Evolutionary conservation across 345 rosid genomes (phyloP).

Genomic region (Moringa oleifera): DNA sequence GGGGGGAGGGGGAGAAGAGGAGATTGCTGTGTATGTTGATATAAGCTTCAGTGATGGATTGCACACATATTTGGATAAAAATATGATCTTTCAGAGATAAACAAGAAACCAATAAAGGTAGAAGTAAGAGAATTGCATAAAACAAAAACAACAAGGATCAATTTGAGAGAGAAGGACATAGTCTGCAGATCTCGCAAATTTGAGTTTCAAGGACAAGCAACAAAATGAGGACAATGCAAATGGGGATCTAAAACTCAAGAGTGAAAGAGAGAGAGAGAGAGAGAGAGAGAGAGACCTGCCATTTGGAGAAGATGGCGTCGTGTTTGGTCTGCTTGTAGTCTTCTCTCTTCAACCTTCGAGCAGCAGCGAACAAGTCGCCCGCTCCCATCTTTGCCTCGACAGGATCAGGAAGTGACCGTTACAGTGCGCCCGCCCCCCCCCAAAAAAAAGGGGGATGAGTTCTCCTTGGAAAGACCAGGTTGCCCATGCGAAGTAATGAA

Average conservation of each 20-base stretch:
- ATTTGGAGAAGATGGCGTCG: constrained; percentile 62
- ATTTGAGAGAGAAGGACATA: not conserved
- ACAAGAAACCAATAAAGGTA: not conserved
- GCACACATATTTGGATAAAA: not conserved
- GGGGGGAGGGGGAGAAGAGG: too few relatives aligned
- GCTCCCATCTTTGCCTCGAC: not conserved
- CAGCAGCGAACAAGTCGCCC: not conserved
- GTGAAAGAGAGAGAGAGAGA: constrained; percentile 25
- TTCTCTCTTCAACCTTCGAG: constrained; percentile 52
- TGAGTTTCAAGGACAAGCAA: too few relatives aligned
- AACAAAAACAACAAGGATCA: not conserved
- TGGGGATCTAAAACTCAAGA: constrained; percentile 2
- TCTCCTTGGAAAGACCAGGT: too few relatives aligned
- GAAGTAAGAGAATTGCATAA: not conserved
- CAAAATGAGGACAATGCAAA: too few relatives aligned
- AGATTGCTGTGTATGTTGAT: too few relatives aligned
- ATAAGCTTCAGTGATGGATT: too few relatives aligned
- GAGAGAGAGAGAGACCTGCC: constrained; percentile 52
- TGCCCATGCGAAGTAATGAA: too few relatives aligned
- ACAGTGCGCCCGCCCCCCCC: too few relatives aligned
- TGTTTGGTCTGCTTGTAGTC: constrained; percentile 62
- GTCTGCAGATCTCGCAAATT: not conserved
- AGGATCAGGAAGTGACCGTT: not conserved
- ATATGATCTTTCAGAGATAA: not conserved
- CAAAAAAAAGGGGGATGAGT: too few relatives aligned